These are phyloP conservation scores for Colletotrichum zoysiae DNA, from an alignment of 2,329 filamentous ascomycete genomes.

Conservation along the genomic window DNA sequence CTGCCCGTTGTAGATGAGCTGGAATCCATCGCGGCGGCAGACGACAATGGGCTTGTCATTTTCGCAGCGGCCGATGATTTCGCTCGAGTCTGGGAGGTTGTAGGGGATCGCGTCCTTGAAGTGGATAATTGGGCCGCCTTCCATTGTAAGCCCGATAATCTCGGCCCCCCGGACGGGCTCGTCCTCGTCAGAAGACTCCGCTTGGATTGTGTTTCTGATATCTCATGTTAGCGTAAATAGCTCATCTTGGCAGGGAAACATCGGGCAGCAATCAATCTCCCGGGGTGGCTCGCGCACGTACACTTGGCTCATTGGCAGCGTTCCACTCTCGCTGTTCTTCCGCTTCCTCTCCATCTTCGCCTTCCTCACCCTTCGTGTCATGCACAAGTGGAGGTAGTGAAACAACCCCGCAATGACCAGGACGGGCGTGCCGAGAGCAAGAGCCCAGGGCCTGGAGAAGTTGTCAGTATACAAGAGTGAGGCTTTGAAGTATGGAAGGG, in stretches of 20 bases:
- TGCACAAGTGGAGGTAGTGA: constrained; percentile 60
- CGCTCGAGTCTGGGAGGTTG: constrained; percentile 49
- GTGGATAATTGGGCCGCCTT: constrained; percentile 61
- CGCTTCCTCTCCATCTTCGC: constrained; percentile 44
- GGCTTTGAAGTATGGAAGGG: background rate
- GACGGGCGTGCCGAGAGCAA: constrained; percentile 71
- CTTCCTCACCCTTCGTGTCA: constrained; percentile 53
- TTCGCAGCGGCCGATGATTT: constrained; percentile 53
- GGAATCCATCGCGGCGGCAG: constrained; percentile 52
- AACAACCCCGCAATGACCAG: constrained; percentile 68
- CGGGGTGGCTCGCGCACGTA: constrained; percentile 47
- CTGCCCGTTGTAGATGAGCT: constrained; percentile 47
- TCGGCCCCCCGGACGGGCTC: constrained; percentile 48
- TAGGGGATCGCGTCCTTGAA: constrained; percentile 53
- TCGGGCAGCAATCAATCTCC: constrained; percentile 37
- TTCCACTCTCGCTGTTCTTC: constrained; percentile 44
- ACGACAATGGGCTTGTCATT: constrained; percentile 55
- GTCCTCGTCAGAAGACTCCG: constrained; percentile 47
- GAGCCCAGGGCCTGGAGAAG: constrained; percentile 63
- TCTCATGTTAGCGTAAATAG: constrained; percentile 42
- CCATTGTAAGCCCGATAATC: constrained; percentile 60
- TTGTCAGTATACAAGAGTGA: constrained; percentile 21
- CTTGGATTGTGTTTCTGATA: constrained; percentile 52
- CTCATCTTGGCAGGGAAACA: constrained; percentile 37
- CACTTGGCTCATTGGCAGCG: constrained; percentile 59